phyloP scores from a whole-genome alignment of 2,329 filamentous ascomycete genomes.

The Colletotrichum tofieldiae region DNA sequence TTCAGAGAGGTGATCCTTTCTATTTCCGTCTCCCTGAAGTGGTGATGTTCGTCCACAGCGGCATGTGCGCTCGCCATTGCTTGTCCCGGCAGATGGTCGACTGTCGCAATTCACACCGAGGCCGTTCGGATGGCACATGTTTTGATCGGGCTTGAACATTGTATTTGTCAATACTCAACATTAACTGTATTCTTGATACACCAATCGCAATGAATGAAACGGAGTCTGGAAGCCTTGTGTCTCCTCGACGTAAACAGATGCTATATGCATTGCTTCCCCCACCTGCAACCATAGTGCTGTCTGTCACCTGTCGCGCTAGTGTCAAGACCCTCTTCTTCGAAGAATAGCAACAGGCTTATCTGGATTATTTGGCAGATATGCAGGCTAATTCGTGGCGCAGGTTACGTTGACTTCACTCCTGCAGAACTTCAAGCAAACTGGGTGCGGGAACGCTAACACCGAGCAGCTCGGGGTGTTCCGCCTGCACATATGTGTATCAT shows the following conservation, averaged over 20 bases:
- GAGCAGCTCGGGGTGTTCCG: constrained; percentile 31
- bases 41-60: neutral
- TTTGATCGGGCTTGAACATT: neutral
- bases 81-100: neutral
- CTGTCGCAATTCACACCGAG: neutral
- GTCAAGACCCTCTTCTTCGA: neutral
- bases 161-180: neutral
- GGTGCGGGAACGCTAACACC: constrained; percentile 26
- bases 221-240: neutral
- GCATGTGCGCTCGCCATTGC: constrained; percentile 2
- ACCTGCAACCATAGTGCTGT: neutral
- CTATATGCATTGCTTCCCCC: neutral
- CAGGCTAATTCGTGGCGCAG: constrained; percentile 23
- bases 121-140: constrained; percentile 30
- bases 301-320: neutral
- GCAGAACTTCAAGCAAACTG: constrained; percentile 11
- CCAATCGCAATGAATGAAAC: constrained; percentile 2
- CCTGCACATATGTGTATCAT: constrained; percentile 10
- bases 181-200: neutral
- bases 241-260: neutral
- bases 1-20: neutral
- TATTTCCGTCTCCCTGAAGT: constrained; percentile 5
- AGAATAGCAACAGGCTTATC: neutral
- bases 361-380: neutral
- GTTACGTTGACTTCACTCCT: constrained; percentile 16